These are phyloP conservation scores for Peronospora destructor DNA, from an alignment of 352 stramenopile species.

Conservation along the genomic window DNA sequence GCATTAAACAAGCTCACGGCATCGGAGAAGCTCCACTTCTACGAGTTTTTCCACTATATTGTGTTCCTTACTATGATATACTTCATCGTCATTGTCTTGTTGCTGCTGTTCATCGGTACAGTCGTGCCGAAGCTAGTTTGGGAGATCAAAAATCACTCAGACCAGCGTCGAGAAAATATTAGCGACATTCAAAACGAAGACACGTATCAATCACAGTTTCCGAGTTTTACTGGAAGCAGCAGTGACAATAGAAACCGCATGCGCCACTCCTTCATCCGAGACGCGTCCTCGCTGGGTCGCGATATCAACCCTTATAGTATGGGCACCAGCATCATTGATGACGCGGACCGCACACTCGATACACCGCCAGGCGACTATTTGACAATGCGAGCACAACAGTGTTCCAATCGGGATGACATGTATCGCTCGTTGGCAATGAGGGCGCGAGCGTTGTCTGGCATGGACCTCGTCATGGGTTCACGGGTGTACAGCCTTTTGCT, in stretches of 20 bases:
- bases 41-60: constrained; percentile 88
- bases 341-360: constrained; percentile 20
- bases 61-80: constrained; percentile 87
- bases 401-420: constrained; percentile 8
- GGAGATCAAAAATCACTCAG: constrained; percentile 34
- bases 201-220: constrained; percentile 17
- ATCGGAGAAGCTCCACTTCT: constrained; percentile 74
- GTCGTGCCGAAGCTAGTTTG: constrained; percentile 78
- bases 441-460: constrained; percentile 46
- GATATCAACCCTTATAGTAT: constrained; percentile 17
- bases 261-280: constrained; percentile 29
- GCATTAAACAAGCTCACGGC: constrained; percentile 39
- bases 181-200: constrained; percentile 27
- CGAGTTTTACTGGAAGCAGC: constrained; percentile 11
- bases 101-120: constrained; percentile 77
- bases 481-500: constrained; percentile 65
- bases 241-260: constrained; percentile 24
- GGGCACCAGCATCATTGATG: constrained; percentile 12
- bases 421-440: constrained; percentile 30
- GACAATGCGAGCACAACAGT: constrained; percentile 11
- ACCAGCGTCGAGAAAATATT: constrained; percentile 22
- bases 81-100: constrained; percentile 82
- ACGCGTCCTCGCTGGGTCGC: constrained; percentile 14
- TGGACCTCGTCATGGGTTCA: constrained; percentile 70
- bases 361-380: constrained; percentile 22